Conservation (phyloP, 2,329 filamentous ascomycete species). For the Lachnellula cervina region DNA sequence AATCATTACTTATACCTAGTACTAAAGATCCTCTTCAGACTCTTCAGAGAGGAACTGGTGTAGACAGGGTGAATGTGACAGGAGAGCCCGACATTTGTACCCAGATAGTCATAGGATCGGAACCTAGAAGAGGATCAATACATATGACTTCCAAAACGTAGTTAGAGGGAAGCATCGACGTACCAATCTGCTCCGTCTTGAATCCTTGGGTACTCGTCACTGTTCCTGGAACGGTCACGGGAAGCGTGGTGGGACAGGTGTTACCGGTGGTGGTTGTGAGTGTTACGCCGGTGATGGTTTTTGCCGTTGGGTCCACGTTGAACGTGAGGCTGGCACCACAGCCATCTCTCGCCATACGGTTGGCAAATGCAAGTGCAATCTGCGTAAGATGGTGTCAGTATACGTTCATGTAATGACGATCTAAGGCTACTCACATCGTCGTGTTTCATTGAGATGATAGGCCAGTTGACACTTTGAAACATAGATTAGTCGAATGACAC, state of each 20-base stretch:
- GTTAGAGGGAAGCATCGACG: not conserved
- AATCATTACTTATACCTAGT: too few species aligned
- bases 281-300: slow-evolving; percentile 23
- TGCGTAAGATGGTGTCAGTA: not conserved
- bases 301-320: slow-evolving; percentile 10
- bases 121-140: slow-evolving; percentile 31
- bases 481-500: not conserved
- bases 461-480: slow-evolving; percentile 43
- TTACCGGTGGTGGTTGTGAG: slow-evolving; percentile 39
- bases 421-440: slow-evolving; percentile 43
- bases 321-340: slow-evolving; percentile 21
- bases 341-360: slow-evolving; percentile 36
- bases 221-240: slow-evolving; percentile 35
- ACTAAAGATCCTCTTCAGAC: too few species aligned
- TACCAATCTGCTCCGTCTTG: slow-evolving; percentile 38
- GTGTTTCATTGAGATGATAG: slow-evolving; percentile 50
- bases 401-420: not conserved
- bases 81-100: slow-evolving; percentile 40
- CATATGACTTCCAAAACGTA: too few species aligned
- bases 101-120: slow-evolving; percentile 47
- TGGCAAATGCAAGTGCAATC: slow-evolving; percentile 40
- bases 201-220: slow-evolving; percentile 21
- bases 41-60: slow-evolving; percentile 14
- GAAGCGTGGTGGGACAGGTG: slow-evolving; percentile 19
- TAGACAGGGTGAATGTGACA: slow-evolving; percentile 38